Evolutionary conservation across 768 basidiomycete genomes (phyloP).

Genomic region (Hebeloma cylindrosporum): DNA sequence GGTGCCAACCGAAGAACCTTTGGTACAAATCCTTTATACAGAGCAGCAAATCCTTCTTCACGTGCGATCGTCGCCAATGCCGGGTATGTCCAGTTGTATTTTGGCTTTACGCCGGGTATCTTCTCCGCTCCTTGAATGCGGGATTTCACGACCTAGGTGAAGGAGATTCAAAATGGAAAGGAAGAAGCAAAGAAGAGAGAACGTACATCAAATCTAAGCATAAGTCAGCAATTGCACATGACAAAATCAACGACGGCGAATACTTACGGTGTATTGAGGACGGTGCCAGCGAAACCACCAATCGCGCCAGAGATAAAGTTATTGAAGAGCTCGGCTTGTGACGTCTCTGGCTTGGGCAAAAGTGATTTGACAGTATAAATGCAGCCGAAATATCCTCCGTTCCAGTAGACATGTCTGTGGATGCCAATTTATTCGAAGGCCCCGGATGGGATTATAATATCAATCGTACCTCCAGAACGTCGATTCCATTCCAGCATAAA

Average conservation of each 20-base stretch:
- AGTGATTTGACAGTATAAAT: constrained; percentile 83
- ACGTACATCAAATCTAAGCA: constrained; percentile 34
- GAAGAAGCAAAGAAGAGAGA: neutral
- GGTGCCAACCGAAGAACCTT: constrained; percentile 95
- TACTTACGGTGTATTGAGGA: constrained; percentile 86
- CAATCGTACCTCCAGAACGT: constrained; percentile 88
- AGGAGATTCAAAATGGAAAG: constrained; percentile 6
- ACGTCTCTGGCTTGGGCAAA: constrained; percentile 82
- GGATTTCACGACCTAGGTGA: constrained; percentile 84
- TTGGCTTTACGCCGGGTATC: constrained; percentile 69
- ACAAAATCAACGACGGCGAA: neutral
- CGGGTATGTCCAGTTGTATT: constrained; percentile 96
- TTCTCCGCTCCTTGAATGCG: constrained; percentile 81
- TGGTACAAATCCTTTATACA: constrained; percentile 95
- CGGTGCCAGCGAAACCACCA: constrained; percentile 89
- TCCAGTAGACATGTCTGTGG: constrained; percentile 80
- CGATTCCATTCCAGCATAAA: constrained; percentile 95
- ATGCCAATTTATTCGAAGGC: constrained; percentile 6
- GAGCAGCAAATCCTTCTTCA: constrained; percentile 81
- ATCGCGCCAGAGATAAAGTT: constrained; percentile 90
- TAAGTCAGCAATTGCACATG: neutral
- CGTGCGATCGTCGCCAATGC: constrained; percentile 78
- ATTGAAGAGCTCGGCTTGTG: constrained; percentile 73
- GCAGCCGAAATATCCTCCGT: constrained; percentile 93
- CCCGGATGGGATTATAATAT: neutral